A percentile compares a stretch with the other conserved stretches of the same genome.
These are phyloP conservation scores for Diatrype stigma DNA, from an alignment of 2,329 filamentous ascomycete genomes.

Conservation along the genomic window DNA sequence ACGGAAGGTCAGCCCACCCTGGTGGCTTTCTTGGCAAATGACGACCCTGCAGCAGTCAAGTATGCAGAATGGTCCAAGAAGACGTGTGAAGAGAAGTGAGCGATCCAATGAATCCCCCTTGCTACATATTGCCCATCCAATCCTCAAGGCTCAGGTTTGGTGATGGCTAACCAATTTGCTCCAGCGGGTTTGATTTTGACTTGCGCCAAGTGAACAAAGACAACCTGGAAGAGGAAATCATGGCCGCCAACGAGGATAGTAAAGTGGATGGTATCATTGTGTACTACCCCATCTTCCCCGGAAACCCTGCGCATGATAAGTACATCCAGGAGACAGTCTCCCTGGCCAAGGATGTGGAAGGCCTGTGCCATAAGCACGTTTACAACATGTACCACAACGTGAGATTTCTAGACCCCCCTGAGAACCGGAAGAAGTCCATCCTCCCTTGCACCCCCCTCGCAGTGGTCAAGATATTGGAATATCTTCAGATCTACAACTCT, in stretches of 20 bases:
- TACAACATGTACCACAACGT: constrained; percentile 99
- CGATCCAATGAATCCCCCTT: not conserved
- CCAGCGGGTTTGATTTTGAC: constrained; percentile 83
- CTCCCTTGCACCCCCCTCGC: constrained; percentile 94
- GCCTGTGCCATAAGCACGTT: constrained; percentile 86
- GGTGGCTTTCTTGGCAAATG: constrained; percentile 88
- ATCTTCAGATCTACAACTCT: constrained; percentile 93
- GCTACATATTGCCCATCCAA: not conserved
- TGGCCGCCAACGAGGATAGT: constrained; percentile 75
- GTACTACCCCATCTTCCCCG: constrained; percentile 92
- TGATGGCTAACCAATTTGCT: constrained; percentile 8
- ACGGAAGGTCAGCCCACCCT: constrained; percentile 62
- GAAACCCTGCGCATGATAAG: constrained; percentile 79
- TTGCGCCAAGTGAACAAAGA: constrained; percentile 82
- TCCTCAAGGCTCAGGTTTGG: not conserved
- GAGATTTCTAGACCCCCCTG: constrained; percentile 79
- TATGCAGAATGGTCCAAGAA: constrained; percentile 98
- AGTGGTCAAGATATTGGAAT: constrained; percentile 94
- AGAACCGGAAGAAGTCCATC: constrained; percentile 80
- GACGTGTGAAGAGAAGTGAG: constrained; percentile 94
- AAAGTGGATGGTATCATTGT: constrained; percentile 86
- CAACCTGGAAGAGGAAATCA: constrained; percentile 81
- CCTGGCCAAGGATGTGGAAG: constrained; percentile 90
- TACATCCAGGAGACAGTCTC: constrained; percentile 95
- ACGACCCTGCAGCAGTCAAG: constrained; percentile 83